Percentiles rank a stretch among this genome's conserved stretches.
These are phyloP conservation scores for Apiospora malaysiana DNA, from an alignment of 2,329 filamentous ascomycete species.

Conservation along the genomic window DNA sequence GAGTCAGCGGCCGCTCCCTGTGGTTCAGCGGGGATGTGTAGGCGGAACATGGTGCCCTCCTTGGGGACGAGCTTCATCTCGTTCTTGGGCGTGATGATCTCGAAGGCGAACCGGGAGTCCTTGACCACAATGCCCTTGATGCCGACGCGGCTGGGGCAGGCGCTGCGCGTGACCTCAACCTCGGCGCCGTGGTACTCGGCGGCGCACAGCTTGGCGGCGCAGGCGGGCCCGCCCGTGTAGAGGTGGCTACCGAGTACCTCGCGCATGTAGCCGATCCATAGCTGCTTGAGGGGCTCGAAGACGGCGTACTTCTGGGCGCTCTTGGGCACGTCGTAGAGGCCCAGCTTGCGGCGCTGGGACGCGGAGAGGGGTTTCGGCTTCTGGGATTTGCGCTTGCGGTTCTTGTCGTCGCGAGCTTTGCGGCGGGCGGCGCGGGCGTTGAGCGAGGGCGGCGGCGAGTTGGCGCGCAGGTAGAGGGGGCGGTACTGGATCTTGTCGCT, in stretches of 20 bases:
- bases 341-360: constrained; percentile 74
- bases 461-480: constrained; percentile 78
- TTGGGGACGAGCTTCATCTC: constrained; percentile 84
- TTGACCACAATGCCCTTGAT: constrained; percentile 85
- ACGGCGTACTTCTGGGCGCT: constrained; percentile 73
- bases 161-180: constrained; percentile 81
- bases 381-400: constrained; percentile 50
- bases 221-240: constrained; percentile 59
- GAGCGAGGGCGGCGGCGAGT: constrained; percentile 66
- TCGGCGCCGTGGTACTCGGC: constrained; percentile 92
- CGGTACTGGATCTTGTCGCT: constrained; percentile 83
- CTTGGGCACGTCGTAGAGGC: constrained; percentile 76
- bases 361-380: constrained; percentile 77
- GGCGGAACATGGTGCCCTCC: constrained; percentile 83
- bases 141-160: constrained; percentile 82
- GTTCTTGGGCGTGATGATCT: constrained; percentile 77
- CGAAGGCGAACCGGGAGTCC: constrained; percentile 86
- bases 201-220: constrained; percentile 77
- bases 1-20: too few relatives aligned
- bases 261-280: constrained; percentile 87
- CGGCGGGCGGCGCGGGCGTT: constrained; percentile 61
- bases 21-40: constrained; percentile 78
- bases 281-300: constrained; percentile 75
- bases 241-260: constrained; percentile 75
- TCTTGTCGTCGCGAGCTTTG: constrained; percentile 54